These are phyloP conservation scores for Mariannaea sp. DNA, from an alignment of 2,329 filamentous ascomycete species.

Conservation along the genomic window DNA sequence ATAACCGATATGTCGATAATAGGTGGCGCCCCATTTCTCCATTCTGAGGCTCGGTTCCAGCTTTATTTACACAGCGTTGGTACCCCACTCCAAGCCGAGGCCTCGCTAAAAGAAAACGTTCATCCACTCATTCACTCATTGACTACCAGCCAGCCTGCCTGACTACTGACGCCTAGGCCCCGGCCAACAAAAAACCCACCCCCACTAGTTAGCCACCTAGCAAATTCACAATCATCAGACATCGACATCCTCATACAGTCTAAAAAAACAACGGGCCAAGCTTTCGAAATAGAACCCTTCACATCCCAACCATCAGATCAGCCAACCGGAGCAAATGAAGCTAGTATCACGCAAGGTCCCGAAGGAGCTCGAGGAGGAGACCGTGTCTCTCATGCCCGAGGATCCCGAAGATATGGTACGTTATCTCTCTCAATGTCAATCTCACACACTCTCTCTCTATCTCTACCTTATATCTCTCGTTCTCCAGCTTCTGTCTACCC, in stretches of 20 bases:
- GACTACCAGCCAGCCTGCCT: too few species aligned
- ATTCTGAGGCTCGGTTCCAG: neutral
- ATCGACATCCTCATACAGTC: too few species aligned
- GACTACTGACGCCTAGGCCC: too few species aligned
- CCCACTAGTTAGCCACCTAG: neutral
- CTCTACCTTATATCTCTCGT: conserved; percentile 5
- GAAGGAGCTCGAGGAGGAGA: conserved; percentile 47
- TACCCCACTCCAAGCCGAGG: too few species aligned
- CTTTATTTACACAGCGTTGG: too few species aligned
- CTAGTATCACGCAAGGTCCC: conserved; percentile 45
- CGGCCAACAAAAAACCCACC: neutral
- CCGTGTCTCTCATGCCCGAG: conserved; percentile 50
- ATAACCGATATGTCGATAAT: too few species aligned
- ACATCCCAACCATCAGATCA: neutral
- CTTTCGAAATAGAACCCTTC: too few species aligned
- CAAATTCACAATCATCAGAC: too few species aligned
- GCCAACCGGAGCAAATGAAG: conserved; percentile 44
- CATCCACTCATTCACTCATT: too few species aligned
- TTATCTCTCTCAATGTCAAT: conserved; percentile 20
- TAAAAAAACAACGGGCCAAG: neutral
- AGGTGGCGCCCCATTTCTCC: too few species aligned
- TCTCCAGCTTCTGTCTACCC: conserved; percentile 27
- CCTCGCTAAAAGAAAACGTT: too few species aligned
- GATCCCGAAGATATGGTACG: conserved; percentile 54
- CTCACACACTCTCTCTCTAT: conserved; percentile 16